Evolutionary conservation across 2,329 filamentous ascomycete species (phyloP).

Genomic region (Metarhizium humberi): DNA sequence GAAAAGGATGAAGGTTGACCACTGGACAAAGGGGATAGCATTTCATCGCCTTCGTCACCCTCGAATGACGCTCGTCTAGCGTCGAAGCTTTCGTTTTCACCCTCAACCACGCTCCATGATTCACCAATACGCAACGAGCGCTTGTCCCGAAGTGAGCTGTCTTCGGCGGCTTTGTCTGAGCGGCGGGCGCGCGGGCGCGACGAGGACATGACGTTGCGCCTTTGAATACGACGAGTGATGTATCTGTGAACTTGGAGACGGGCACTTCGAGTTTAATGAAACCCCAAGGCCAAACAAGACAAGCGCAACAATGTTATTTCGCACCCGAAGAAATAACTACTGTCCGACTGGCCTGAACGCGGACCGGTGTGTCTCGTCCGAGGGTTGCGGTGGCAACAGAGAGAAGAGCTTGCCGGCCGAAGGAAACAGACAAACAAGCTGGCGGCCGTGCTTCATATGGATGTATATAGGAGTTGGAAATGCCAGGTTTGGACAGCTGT

Average conservation of each 20-base stretch:
- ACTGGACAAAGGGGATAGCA: slow-evolving; percentile 28
- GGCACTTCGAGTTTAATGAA: neutral
- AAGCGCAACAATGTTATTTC: neutral
- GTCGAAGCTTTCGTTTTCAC: slow-evolving; percentile 52
- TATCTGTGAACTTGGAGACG: neutral
- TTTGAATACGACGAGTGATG: neutral
- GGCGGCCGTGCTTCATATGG: neutral
- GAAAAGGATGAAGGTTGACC: slow-evolving; percentile 27
- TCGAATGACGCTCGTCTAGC: slow-evolving; percentile 38
- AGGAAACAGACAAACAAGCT: neutral
- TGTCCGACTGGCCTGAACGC: neutral
- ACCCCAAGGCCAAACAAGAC: neutral
- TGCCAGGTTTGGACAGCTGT: neutral
- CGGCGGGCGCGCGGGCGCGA: neutral
- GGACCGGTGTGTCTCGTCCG: neutral
- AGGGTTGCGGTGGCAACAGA: neutral
- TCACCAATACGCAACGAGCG: slow-evolving; percentile 35
- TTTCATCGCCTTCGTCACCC: slow-evolving; percentile 26
- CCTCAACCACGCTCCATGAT: slow-evolving; percentile 53
- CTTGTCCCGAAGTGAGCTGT: slow-evolving; percentile 10
- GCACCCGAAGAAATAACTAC: too few species aligned
- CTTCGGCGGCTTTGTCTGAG: neutral
- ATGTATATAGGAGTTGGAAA: neutral
- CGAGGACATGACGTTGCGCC: slow-evolving; percentile 1
- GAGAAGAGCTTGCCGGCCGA: neutral